phyloP scores from a whole-genome alignment of 2,329 filamentous ascomycete species.

The Teratosphaeria pseudoeucalypti region DNA sequence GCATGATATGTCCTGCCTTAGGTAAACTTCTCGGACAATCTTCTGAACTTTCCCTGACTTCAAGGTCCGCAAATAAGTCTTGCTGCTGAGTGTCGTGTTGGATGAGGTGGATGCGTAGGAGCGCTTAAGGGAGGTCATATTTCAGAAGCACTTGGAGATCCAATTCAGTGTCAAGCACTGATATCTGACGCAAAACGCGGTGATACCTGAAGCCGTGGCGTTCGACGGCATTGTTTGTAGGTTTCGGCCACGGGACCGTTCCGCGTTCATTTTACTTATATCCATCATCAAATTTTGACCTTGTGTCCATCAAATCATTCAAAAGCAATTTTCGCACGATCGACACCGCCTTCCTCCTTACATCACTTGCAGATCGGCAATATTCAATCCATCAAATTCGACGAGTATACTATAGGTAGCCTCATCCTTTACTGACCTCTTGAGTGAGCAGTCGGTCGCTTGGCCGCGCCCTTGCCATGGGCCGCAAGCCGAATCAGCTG shows the following conservation, averaged over 20 bases:
- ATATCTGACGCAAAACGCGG: background rate
- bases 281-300: background rate
- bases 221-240: background rate
- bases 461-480: slow-evolving; percentile 43
- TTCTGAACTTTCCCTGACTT: slow-evolving; percentile 97
- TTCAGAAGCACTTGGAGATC: background rate
- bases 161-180: background rate
- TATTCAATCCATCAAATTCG: background rate
- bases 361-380: background rate
- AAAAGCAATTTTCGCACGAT: background rate
- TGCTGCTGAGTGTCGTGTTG: slow-evolving; percentile 69
- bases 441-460: slow-evolving; percentile 3
- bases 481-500: slow-evolving; percentile 71
- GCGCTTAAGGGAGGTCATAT: slow-evolving; percentile 55
- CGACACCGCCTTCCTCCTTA: background rate
- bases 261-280: background rate
- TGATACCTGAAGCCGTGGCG: background rate
- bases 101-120: slow-evolving; percentile 47
- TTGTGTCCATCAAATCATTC: background rate
- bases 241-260: background rate
- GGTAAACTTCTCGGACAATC: slow-evolving; percentile 91
- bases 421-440: slow-evolving; percentile 3
- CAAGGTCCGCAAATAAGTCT: slow-evolving; percentile 89
- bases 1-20: slow-evolving; percentile 93
- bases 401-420: background rate